Conservation (phyloP, 73 alveolate genomes). For the Tetrahymena elliotti region DNA sequence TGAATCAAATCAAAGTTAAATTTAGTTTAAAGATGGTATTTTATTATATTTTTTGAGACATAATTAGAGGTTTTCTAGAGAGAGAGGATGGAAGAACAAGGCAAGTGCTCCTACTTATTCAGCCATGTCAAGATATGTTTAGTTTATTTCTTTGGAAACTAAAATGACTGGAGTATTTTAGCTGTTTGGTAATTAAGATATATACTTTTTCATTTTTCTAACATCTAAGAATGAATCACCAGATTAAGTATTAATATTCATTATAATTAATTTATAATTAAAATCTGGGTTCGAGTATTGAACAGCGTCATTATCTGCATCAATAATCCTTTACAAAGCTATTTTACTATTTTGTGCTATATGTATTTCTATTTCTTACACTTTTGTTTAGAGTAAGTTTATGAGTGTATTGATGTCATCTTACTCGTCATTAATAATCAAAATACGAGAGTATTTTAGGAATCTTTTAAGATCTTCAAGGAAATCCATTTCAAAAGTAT, state of each 20-base stretch:
- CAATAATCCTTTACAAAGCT: neutral
- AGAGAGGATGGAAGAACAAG: neutral
- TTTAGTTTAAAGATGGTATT: neutral
- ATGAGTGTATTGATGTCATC: neutral
- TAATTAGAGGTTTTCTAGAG: neutral
- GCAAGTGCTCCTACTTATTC: neutral
- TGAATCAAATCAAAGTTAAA: neutral
- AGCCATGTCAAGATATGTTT: neutral
- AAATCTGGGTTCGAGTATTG: neutral
- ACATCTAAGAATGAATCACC: neutral
- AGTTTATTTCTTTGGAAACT: neutral
- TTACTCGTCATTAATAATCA: neutral
- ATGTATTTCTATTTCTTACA: neutral
- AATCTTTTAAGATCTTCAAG: neutral
- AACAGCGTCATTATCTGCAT: neutral
- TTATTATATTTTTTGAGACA: neutral
- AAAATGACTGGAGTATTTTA: neutral
- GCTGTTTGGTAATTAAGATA: neutral
- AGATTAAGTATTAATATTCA: neutral
- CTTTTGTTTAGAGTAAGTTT: neutral
- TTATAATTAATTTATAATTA: neutral
- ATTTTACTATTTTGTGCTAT: neutral
- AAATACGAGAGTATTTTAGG: neutral
- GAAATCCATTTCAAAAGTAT: neutral
- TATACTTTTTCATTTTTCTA: neutral